Evolutionary conservation across 139 green algal species (phyloP).

Genomic region (Chloropicon primus): DNA sequence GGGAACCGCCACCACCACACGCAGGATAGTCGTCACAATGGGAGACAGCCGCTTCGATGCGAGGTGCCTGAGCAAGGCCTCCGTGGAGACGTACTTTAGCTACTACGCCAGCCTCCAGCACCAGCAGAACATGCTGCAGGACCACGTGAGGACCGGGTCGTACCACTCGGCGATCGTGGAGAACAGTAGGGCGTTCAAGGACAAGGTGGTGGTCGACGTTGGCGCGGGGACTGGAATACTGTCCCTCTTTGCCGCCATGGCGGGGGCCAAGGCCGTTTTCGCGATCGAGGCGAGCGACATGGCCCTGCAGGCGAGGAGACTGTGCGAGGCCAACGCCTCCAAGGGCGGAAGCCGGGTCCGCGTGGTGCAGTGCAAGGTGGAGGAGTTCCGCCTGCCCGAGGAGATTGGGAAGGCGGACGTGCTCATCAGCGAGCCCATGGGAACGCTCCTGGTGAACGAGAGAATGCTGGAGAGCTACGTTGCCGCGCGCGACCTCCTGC

Average conservation of each 20-base stretch:
- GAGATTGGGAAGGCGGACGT: too few species aligned
- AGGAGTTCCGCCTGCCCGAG: constrained; percentile 48
- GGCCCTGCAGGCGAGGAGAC: too few species aligned
- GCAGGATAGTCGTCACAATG: too few species aligned
- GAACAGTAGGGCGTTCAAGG: constrained; percentile 76
- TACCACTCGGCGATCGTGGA: constrained; percentile 81
- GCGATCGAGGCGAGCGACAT: not conserved
- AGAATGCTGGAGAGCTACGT: not conserved
- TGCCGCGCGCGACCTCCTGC: constrained; percentile 30
- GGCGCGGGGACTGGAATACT: constrained; percentile 85
- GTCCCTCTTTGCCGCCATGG: constrained; percentile 84
- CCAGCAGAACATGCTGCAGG: constrained; percentile 89
- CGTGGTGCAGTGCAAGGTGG: constrained; percentile 52
- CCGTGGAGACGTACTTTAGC: too few species aligned
- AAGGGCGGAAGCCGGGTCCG: constrained; percentile 22
- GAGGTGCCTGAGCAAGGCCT: too few species aligned
- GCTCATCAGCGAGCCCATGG: constrained; percentile 33
- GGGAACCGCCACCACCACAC: too few species aligned
- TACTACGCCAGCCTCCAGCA: constrained; percentile 68
- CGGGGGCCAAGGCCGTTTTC: constrained; percentile 8
- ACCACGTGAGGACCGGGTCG: constrained; percentile 75
- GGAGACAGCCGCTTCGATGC: too few species aligned
- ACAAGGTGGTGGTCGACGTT: constrained; percentile 85
- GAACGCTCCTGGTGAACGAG: constrained; percentile 3
- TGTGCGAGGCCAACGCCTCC: too few species aligned